Percentiles rank a stretch among this genome's conserved stretches.
These are phyloP conservation scores for Ganoderma sinense DNA, from an alignment of 1,284 basidiomycete genomes.

Conservation along the genomic window DNA sequence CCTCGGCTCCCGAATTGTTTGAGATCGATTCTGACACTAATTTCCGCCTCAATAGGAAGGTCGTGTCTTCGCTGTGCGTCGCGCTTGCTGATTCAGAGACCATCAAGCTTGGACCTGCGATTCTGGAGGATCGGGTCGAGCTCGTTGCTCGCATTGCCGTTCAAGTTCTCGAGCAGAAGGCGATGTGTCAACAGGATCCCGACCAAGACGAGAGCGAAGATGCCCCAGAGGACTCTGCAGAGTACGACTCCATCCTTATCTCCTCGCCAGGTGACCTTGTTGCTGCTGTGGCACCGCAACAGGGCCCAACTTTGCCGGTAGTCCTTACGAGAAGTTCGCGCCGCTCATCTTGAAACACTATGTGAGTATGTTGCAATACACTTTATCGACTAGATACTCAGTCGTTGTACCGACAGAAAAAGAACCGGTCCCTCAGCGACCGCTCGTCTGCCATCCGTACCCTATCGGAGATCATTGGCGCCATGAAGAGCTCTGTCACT, in stretches of 20 bases:
- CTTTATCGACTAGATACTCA: background rate
- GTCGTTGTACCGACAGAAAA: slow-evolving; percentile 59
- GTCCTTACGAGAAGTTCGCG: slow-evolving; percentile 83
- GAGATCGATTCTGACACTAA: slow-evolving; percentile 30
- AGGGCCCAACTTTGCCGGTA: slow-evolving; percentile 84
- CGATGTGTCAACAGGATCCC: slow-evolving; percentile 95
- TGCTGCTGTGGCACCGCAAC: slow-evolving; percentile 89
- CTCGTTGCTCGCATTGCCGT: slow-evolving; percentile 81
- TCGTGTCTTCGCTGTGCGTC: slow-evolving; percentile 87
- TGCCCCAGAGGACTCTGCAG: slow-evolving; percentile 86
- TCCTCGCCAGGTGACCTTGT: slow-evolving; percentile 96
- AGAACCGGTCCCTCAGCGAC: slow-evolving; percentile 89
- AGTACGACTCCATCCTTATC: slow-evolving; percentile 97
- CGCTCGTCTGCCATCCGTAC: slow-evolving; percentile 94
- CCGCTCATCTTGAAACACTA: slow-evolving; percentile 94
- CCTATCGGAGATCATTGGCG: slow-evolving; percentile 94
- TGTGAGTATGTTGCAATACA: slow-evolving; percentile 54
- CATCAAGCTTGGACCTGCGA: slow-evolving; percentile 88
- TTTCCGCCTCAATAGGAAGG: slow-evolving; percentile 64
- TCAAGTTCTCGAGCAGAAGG: slow-evolving; percentile 91
- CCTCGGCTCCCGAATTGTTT: slow-evolving; percentile 18
- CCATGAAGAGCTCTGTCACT: slow-evolving; percentile 89
- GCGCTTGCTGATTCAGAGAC: slow-evolving; percentile 92
- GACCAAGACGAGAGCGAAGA: slow-evolving; percentile 91
- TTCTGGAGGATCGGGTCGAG: slow-evolving; percentile 81